Base-by-base conservation (phyloP, 1,139 yeast species). In the Candida sp. region DNA sequence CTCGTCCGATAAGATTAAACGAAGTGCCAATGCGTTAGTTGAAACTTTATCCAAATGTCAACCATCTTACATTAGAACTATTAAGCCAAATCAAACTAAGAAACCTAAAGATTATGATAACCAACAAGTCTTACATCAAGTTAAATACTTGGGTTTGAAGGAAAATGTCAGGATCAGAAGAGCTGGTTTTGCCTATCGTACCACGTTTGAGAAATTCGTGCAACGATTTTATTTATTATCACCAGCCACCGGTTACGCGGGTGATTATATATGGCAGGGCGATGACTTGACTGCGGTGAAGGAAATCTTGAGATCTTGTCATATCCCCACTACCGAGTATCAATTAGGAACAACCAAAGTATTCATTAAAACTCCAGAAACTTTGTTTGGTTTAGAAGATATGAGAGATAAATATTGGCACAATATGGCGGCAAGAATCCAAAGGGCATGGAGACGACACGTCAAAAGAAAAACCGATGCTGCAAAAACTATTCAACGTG, bases 361-460 rank as follows among this genome's bases (percentile, higher is more conserved):
- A 3, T 95, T 95, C 62, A 90, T 95, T 63, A 95, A 95, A 59
- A 89, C 96, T 9, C 99, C 99, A 5, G 99, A 95, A 60, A 93
- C 99, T 0, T 73, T 95, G 54, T 95, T 95, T 64, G 97, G 97
- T 0, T 71, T 95, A 48, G 99, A 95, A 66, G 95, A 89, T 57
- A 84, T 91, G 95, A 81, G 99, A 64, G 99, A 95, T 58, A 87
- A 84, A 68, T 95, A 90, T 62, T 95, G 99, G 99, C 95, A 90
- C 60, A 89, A 88, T 56, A 95, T 93, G 96, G 99, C 99, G 3
- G 91, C 96, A 2, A 80, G 96, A 55, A 93, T 95, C 54, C 99
- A 95, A 69, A 79, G 98, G 53, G 98, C 99, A 4, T 90, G 97
- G 91, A 80, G 99, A 70, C 75, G 88, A 54, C 88, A 86, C 60